Conservation (phyloP, 202 grass and related monocot genomes). For the Zizania palustris region DNA sequence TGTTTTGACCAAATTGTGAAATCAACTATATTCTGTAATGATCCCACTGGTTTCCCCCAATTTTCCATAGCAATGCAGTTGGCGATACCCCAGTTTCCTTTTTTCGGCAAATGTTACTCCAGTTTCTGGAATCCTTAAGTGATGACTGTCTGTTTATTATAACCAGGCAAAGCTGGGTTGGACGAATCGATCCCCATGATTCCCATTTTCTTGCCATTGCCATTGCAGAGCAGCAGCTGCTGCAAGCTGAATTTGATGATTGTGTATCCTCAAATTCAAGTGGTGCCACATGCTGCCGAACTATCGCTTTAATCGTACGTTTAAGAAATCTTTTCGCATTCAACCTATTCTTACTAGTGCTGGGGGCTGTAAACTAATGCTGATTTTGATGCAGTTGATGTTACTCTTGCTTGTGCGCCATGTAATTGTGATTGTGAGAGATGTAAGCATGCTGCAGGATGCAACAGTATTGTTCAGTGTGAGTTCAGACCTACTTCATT, state of each 20-base stretch:
- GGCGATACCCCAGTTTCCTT: neutral
- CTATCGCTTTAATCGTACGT: conserved; percentile 74
- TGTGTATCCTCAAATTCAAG: conserved; percentile 62
- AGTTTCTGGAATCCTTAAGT: neutral
- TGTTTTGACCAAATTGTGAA: conserved; percentile 1
- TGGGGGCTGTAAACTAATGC: conserved; percentile 17
- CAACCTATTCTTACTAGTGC: conserved; percentile 2
- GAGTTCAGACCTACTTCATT: conserved; percentile 42
- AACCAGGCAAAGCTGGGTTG: conserved; percentile 75
- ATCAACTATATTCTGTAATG: neutral
- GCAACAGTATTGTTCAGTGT: conserved; percentile 83
- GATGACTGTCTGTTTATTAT: conserved; percentile 19
- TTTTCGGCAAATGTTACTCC: neutral
- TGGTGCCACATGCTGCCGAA: conserved; percentile 69
- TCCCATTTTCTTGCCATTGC: conserved; percentile 91
- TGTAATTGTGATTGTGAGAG: conserved; percentile 71
- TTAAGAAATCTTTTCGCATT: neutral
- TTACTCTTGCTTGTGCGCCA: conserved; percentile 83
- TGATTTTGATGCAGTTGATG: conserved; percentile 66
- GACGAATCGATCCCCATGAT: conserved; percentile 70
- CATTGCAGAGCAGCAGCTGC: conserved; percentile 83
- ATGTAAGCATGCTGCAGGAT: conserved; percentile 81
- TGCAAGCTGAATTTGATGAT: conserved; percentile 84
- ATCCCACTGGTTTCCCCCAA: neutral
- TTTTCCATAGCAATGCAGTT: neutral